A percentile compares a stretch with the other conserved stretches of the same genome.
These are phyloP conservation scores for Punctularia strigosozonata DNA, from an alignment of 768 basidiomycete species.

Conservation along the genomic window DNA sequence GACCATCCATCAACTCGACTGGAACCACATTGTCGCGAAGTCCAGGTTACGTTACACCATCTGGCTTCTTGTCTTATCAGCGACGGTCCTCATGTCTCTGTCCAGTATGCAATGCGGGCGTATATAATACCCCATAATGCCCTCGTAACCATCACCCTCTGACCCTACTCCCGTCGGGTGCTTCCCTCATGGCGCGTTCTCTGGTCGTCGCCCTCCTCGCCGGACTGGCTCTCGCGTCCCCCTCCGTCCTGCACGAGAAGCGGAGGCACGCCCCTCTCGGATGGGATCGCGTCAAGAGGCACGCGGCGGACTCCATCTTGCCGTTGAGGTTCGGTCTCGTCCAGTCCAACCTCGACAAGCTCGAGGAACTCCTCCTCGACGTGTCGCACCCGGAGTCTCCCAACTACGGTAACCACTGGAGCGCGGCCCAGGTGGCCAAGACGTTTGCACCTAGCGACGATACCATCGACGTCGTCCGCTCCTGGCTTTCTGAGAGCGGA, in stretches of 20 bases:
- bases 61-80: no score
- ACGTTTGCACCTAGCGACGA: conserved; percentile 28
- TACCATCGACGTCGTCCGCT: conserved; percentile 24
- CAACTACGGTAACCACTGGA: conserved; percentile 35
- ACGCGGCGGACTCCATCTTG: conserved; percentile 19
- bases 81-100: no score
- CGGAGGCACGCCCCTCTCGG: conserved; percentile 20
- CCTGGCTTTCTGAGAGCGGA: conserved; percentile 28
- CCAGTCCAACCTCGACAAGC: conserved; percentile 27
- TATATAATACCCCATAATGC: no score
- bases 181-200: background rate
- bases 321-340: conserved; percentile 34
- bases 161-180: no score
- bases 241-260: conserved; percentile 22
- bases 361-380: conserved; percentile 29
- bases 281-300: conserved; percentile 21
- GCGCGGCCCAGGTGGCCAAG: conserved; percentile 24
- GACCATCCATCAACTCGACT: no score
- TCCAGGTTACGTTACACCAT: no score
- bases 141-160: no score
- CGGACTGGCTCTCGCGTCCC: background rate
- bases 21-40: no score
- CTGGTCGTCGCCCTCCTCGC: background rate
- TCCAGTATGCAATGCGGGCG: no score
- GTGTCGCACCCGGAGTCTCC: conserved; percentile 32